These are phyloP conservation scores for Dothideomycetidae sp. DNA, from an alignment of 2,329 filamentous ascomycete species.

Conservation along the genomic window DNA sequence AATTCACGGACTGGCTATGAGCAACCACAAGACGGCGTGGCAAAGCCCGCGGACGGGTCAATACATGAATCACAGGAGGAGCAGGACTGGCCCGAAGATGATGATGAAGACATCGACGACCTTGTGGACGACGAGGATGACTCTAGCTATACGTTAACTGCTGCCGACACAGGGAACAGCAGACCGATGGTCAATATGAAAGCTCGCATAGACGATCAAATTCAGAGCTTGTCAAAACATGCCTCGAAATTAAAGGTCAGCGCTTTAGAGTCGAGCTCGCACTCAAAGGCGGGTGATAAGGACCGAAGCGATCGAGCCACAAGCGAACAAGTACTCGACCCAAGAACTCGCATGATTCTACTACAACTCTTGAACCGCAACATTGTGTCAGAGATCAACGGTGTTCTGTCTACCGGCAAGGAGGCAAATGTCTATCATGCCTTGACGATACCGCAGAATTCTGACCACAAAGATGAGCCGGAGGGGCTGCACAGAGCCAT, in stretches of 20 bases:
- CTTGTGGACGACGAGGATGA: conserved; percentile 5
- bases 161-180: conserved; percentile 15
- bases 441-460: conserved; percentile 43
- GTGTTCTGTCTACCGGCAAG: conserved; percentile 90
- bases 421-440: conserved; percentile 98
- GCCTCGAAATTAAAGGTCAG: conserved; percentile 75
- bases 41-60: neutral
- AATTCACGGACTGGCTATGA: neutral
- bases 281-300: conserved; percentile 45
- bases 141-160: no score
- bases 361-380: conserved; percentile 91
- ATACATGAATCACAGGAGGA: neutral
- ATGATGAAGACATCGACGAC: conserved; percentile 3
- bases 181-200: conserved; percentile 67
- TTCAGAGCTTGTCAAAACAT: conserved; percentile 70
- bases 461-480: conserved; percentile 34
- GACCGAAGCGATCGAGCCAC: conserved; percentile 91
- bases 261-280: conserved; percentile 40
- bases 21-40: neutral
- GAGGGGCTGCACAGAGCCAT: conserved; percentile 64
- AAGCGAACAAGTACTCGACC: conserved; percentile 86
- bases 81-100: conserved; percentile 1
- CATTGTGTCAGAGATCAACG: conserved; percentile 80
- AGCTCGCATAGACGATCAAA: conserved; percentile 70
- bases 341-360: conserved; percentile 85